Conservation (phyloP, 257 asterid genomes). For the Lycium ferocissimum region DNA sequence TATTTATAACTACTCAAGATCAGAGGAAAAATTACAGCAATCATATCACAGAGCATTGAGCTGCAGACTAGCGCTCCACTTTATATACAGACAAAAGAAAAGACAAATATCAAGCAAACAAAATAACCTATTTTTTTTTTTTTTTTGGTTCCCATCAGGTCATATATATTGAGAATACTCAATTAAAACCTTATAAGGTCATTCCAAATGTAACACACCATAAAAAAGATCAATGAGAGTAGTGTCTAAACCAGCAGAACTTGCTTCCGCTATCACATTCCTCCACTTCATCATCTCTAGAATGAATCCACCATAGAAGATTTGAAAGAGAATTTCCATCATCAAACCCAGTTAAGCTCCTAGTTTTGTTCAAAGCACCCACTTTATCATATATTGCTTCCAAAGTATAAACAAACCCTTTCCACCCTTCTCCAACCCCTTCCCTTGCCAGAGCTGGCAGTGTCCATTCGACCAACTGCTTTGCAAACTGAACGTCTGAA, state of each 20-base stretch:
- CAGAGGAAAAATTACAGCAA: not conserved
- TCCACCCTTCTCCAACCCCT: constrained; percentile 98
- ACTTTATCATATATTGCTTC: constrained; percentile 73
- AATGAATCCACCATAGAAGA: constrained; percentile 93
- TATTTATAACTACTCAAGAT: not conserved
- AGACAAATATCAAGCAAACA: not conserved
- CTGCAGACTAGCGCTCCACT: not conserved
- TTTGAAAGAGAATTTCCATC: constrained; percentile 85
- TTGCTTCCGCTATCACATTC: constrained; percentile 48
- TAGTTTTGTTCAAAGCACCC: constrained; percentile 56
- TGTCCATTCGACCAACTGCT: constrained; percentile 76
- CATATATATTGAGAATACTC: not conserved
- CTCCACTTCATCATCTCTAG: constrained; percentile 55
- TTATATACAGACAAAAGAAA: not conserved
- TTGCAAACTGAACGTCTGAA: constrained; percentile 64
- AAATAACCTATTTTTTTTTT: not conserved
- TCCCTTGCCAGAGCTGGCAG: constrained; percentile 74
- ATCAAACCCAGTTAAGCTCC: constrained; percentile 64
- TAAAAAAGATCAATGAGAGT: constrained; percentile 52
- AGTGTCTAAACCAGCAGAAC: constrained; percentile 76
- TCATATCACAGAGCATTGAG: constrained; percentile 1
- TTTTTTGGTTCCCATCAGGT: not conserved
- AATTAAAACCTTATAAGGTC: not conserved
- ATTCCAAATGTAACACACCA: not conserved
- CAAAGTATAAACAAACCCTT: constrained; percentile 80